Percentiles rank a stretch among this genome's conserved stretches.
phyloP scores from a whole-genome alignment of 305 asterid genomes.

The Fraxinus angustifolia region DNA sequence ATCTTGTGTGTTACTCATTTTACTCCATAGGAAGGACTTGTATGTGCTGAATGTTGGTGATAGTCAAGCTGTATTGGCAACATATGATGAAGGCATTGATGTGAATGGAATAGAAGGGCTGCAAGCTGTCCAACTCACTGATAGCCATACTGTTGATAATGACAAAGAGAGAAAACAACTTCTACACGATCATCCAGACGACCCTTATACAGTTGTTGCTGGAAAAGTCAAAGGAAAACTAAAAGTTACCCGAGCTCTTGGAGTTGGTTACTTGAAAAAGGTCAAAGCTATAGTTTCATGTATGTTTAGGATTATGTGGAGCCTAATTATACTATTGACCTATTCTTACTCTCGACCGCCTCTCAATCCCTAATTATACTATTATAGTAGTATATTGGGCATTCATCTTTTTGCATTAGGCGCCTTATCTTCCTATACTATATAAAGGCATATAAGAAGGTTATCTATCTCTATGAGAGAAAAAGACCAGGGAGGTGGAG shows the following conservation, averaged over 20 bases:
- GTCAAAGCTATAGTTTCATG: conserved; percentile 27
- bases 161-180: conserved; percentile 65
- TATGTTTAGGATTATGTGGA: neutral
- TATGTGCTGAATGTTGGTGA: conserved; percentile 79
- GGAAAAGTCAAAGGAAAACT: conserved; percentile 88
- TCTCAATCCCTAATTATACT: neutral
- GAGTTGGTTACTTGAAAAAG: conserved; percentile 94
- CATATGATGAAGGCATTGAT: conserved; percentile 32
- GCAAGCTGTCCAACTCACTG: conserved; percentile 64
- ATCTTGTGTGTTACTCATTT: conserved; percentile 63
- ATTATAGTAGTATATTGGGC: neutral
- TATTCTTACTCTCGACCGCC: neutral
- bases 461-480: neutral
- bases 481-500: neutral
- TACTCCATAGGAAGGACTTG: conserved; percentile 72
- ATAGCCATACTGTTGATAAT: conserved; percentile 68
- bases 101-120: conserved; percentile 25
- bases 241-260: conserved; percentile 85
- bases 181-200: conserved; percentile 68
- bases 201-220: conserved; percentile 47
- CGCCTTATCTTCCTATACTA: neutral
- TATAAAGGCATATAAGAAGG: neutral
- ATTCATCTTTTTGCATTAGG: neutral
- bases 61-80: conserved; percentile 87
- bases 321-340: neutral